These are phyloP conservation scores for Salix caprea DNA, from an alignment of 345 rosid genomes.

Conservation along the genomic window DNA sequence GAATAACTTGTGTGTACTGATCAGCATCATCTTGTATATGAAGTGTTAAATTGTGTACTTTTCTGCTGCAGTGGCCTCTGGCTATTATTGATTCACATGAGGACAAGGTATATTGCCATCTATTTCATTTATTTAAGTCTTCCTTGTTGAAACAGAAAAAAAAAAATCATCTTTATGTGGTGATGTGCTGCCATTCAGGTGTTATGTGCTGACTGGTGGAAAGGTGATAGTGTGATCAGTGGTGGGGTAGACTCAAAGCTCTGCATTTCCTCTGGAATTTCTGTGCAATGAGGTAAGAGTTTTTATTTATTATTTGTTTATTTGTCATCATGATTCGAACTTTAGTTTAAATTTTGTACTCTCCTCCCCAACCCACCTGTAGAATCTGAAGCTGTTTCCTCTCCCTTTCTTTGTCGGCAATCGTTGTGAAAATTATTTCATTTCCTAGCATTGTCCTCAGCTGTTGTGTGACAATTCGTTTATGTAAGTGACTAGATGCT, in stretches of 20 bases:
- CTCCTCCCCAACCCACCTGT: not conserved
- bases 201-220: conserved; percentile 98
- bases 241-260: conserved; percentile 91
- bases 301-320: not conserved
- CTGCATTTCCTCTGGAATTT: conserved; percentile 56
- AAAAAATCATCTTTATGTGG: not conserved
- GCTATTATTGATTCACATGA: conserved; percentile 70
- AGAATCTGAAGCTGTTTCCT: not conserved
- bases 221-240: conserved; percentile 63
- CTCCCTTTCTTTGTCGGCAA: not conserved
- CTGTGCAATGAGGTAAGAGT: conserved; percentile 48
- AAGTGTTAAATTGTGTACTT: conserved; percentile 4
- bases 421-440: not conserved
- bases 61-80: conserved; percentile 86
- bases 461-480: not conserved
- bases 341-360: not conserved
- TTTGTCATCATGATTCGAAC: not conserved
- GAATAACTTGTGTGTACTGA: not conserved
- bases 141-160: not conserved
- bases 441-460: not conserved
- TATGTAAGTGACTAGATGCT: not conserved
- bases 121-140: conserved; percentile 1
- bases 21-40: not conserved
- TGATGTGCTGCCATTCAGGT: conserved; percentile 44
- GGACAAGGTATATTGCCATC: conserved; percentile 53